Evolutionary conservation across 352 stramenopile species (phyloP).

Genomic region (Paralagenidium karlingii): DNA sequence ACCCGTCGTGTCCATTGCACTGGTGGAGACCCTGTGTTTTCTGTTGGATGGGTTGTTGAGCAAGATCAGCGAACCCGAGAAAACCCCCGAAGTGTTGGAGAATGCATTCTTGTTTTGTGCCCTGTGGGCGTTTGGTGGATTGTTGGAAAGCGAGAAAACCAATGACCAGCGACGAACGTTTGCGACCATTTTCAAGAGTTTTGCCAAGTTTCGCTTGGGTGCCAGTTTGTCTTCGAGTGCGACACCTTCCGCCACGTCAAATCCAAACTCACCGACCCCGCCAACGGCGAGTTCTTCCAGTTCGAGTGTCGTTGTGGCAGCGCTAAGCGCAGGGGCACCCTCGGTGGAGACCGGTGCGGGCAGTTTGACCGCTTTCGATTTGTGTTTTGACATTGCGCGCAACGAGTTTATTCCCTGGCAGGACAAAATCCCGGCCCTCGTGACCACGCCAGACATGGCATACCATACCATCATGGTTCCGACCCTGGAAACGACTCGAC

Average conservation of each 20-base stretch:
- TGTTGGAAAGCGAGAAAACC: slow-evolving; percentile 79
- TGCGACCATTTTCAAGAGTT: slow-evolving; percentile 33
- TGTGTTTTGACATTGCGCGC: slow-evolving; percentile 47
- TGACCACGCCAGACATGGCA: slow-evolving; percentile 23
- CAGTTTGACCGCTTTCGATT: slow-evolving; percentile 59
- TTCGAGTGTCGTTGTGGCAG: neutral
- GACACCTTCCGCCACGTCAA: neutral
- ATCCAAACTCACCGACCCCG: too few relatives aligned
- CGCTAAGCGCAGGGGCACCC: neutral
- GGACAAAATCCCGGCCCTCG: slow-evolving; percentile 33
- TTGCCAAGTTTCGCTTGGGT: slow-evolving; percentile 66
- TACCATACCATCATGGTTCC: slow-evolving; percentile 62
- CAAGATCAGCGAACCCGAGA: slow-evolving; percentile 65
- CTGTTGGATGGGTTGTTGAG: slow-evolving; percentile 88
- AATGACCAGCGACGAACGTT: slow-evolving; percentile 49
- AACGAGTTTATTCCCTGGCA: slow-evolving; percentile 75
- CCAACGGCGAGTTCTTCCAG: too few relatives aligned
- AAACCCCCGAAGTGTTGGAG: slow-evolving; percentile 81
- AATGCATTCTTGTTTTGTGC: slow-evolving; percentile 92
- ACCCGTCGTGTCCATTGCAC: slow-evolving; percentile 29
- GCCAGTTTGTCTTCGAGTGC: neutral
- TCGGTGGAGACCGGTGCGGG: neutral
- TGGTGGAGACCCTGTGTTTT: slow-evolving; percentile 87
- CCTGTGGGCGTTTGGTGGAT: slow-evolving; percentile 93
- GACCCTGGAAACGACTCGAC: slow-evolving; percentile 57